A percentile compares a stretch with the other conserved stretches of the same genome.
Conservation (phyloP, 148 eudicot genomes). For the Cornus suecica region DNA sequence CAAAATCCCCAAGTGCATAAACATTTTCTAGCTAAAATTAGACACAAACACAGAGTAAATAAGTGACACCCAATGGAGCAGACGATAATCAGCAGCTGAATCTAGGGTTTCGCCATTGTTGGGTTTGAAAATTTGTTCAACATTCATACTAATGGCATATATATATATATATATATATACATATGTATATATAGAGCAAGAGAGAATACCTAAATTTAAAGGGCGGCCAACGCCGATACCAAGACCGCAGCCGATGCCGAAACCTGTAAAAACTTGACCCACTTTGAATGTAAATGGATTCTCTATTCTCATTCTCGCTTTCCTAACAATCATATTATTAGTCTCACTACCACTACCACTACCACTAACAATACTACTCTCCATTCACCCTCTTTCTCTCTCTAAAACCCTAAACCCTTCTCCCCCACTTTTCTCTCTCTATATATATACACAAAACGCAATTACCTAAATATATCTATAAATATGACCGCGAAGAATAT, state of each 20-base stretch:
- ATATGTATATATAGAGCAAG: neutral
- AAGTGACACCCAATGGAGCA: neutral
- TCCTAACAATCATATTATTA: slow-evolving; percentile 15
- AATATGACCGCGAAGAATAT: neutral
- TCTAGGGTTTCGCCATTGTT: slow-evolving; percentile 24
- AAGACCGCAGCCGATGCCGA: slow-evolving; percentile 91
- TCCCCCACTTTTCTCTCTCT: neutral
- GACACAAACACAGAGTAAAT: neutral
- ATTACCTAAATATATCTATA: too few species aligned
- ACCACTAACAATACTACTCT: slow-evolving; percentile 24
- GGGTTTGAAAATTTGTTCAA: slow-evolving; percentile 30
- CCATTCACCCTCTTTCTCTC: slow-evolving; percentile 20
- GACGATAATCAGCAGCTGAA: slow-evolving; percentile 9
- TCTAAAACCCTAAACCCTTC: neutral
- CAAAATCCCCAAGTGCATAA: neutral
- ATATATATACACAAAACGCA: too few species aligned
- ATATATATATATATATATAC: slow-evolving; percentile 12
- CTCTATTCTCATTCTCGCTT: slow-evolving; percentile 38
- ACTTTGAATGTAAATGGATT: slow-evolving; percentile 81
- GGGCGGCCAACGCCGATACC: slow-evolving; percentile 95
- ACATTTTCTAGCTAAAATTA: slow-evolving; percentile 9
- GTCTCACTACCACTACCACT: slow-evolving; percentile 9
- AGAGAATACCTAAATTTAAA: slow-evolving; percentile 67
- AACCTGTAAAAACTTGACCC: slow-evolving; percentile 78
- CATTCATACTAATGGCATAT: too few species aligned